A percentile compares a stretch with the other conserved stretches of the same genome.
Conservation (phyloP, 208 protist genomes). For the Trypanosoma avium region DNA sequence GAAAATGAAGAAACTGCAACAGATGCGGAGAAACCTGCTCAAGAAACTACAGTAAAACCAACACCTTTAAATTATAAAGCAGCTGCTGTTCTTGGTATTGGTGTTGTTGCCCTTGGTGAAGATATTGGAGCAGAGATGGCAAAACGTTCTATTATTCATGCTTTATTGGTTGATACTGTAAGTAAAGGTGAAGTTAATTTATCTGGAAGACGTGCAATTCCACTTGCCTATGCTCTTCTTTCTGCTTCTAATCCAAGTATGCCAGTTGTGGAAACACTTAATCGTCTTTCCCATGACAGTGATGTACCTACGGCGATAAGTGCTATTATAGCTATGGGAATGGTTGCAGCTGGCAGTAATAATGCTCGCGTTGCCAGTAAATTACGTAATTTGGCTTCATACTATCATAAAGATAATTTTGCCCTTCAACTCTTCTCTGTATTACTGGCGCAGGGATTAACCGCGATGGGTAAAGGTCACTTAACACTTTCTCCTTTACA, state of each 20-base stretch:
- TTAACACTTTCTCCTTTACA: constrained; percentile 96
- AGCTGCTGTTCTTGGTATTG: constrained; percentile 97
- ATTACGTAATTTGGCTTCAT: constrained; percentile 94
- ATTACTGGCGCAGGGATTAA: constrained; percentile 93
- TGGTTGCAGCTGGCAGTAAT: constrained; percentile 97
- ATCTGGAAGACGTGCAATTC: constrained; percentile 93
- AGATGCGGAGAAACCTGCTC: constrained; percentile 34
- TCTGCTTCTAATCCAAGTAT: constrained; percentile 96
- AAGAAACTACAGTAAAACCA: constrained; percentile 34
- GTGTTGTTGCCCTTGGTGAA: constrained; percentile 98
- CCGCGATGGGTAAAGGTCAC: constrained; percentile 99
- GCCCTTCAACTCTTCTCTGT: constrained; percentile 78
- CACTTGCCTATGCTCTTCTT: constrained; percentile 97
- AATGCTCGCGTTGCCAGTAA: constrained; percentile 96
- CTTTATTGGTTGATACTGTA: constrained; percentile 91
- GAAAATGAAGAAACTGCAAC: constrained; percentile 42
- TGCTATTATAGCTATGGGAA: constrained; percentile 97
- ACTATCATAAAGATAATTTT: constrained; percentile 96
- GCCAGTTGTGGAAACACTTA: constrained; percentile 97
- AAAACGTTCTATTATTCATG: constrained; percentile 97
- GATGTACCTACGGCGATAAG: constrained; percentile 94
- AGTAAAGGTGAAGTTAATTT: constrained; percentile 75
- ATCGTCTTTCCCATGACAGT: constrained; percentile 97
- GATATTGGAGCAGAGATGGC: constrained; percentile 98
- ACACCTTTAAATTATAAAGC: constrained; percentile 84